Evolutionary conservation across 306 rosid genomes (phyloP).

Genomic region (Mucuna pruriens): DNA sequence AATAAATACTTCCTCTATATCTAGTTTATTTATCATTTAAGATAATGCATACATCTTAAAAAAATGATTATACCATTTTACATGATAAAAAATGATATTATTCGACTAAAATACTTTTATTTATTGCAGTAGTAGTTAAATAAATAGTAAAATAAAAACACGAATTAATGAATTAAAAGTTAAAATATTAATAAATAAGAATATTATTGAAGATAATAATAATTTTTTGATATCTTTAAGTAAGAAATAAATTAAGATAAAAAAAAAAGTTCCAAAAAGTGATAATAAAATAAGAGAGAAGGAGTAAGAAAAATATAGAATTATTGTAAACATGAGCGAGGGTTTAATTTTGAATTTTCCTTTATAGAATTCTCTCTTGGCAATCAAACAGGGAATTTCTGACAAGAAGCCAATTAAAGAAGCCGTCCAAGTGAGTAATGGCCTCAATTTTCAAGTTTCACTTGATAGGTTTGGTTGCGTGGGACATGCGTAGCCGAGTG

Average conservation of each 20-base stretch:
- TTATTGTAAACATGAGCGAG: neutral
- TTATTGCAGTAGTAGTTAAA: neutral
- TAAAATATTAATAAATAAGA: too few species aligned
- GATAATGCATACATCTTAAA: too few species aligned
- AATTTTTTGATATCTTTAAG: too few species aligned
- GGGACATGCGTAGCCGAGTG: slow-evolving; percentile 45
- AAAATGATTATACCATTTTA: too few species aligned
- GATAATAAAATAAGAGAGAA: too few species aligned
- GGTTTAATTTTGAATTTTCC: neutral
- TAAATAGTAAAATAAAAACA: neutral
- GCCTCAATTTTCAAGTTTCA: slow-evolving; percentile 40
- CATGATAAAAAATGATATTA: neutral
- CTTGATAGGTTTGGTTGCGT: slow-evolving; percentile 52
- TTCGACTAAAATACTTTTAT: neutral
- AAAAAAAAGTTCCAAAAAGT: too few species aligned
- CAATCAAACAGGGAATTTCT: slow-evolving; percentile 34
- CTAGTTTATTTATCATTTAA: too few species aligned
- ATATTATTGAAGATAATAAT: too few species aligned
- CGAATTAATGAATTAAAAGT: too few species aligned
- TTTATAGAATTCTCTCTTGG: neutral
- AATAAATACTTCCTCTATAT: too few species aligned
- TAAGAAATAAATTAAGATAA: too few species aligned
- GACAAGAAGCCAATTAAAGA: slow-evolving; percentile 43
- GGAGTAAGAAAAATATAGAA: too few species aligned
- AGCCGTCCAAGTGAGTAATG: slow-evolving; percentile 49